Percentiles rank a stretch among this genome's conserved stretches.
These are phyloP conservation scores for Camelina laxa DNA, from an alignment of 345 rosid species.

Conservation along the genomic window DNA sequence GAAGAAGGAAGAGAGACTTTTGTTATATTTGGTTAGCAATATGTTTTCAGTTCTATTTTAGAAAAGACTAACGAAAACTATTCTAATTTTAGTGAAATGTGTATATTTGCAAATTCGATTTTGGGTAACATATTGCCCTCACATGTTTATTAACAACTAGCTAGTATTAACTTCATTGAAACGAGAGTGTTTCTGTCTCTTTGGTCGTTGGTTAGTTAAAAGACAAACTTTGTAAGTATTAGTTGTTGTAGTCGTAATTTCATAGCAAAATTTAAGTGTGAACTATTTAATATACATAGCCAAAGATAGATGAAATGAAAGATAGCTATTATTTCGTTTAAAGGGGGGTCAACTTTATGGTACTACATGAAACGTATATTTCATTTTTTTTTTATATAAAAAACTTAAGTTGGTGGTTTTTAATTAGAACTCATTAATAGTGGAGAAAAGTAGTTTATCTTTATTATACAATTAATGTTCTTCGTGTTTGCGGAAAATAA, in stretches of 20 bases:
- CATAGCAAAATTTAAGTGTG: slow-evolving; percentile 6
- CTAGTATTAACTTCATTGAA: not conserved
- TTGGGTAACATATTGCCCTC: too few species aligned
- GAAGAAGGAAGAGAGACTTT: slow-evolving; percentile 15
- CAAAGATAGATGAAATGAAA: slow-evolving; percentile 7
- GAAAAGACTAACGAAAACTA: slow-evolving; percentile 32
- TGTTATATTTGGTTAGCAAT: slow-evolving; percentile 33
- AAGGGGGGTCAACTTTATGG: slow-evolving; percentile 11
- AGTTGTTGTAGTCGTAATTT: not conserved
- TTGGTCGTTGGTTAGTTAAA: not conserved
- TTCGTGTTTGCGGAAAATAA: too few species aligned
- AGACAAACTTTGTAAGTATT: not conserved
- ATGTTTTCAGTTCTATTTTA: slow-evolving; percentile 21
- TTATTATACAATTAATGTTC: too few species aligned
- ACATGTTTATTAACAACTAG: slow-evolving; percentile 4
- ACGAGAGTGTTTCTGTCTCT: slow-evolving; percentile 3
- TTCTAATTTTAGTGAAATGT: slow-evolving; percentile 27
- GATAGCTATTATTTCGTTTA: not conserved
- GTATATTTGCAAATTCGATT: slow-evolving; percentile 24
- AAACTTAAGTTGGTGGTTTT: too few species aligned
- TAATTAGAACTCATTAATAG: too few species aligned
- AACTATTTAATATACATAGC: not conserved
- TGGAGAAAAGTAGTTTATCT: too few species aligned
- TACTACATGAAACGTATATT: too few species aligned
- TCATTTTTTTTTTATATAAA: too few species aligned